These are phyloP conservation scores for Mrakia blollopis DNA, from an alignment of 768 basidiomycete species.

Conservation along the genomic window DNA sequence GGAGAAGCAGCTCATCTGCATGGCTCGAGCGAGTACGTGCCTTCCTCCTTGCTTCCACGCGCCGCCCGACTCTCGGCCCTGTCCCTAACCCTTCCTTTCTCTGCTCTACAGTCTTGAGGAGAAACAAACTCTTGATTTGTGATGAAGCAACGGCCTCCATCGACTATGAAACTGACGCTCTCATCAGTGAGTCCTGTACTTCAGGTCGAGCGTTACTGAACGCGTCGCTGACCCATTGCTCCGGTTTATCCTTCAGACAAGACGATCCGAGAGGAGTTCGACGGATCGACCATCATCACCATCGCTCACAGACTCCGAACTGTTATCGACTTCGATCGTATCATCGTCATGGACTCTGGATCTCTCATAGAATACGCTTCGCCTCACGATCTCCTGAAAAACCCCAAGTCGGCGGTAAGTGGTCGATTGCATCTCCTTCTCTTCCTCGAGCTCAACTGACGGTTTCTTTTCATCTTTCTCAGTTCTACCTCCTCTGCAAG, in stretches of 20 bases:
- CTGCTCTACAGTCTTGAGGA: constrained; percentile 55
- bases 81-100: neutral
- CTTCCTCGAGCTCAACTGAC: neutral
- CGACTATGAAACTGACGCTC: constrained; percentile 33
- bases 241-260: constrained; percentile 6
- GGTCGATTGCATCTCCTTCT: neutral
- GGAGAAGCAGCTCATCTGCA: constrained; percentile 76
- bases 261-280: constrained; percentile 35
- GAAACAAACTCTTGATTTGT: constrained; percentile 74
- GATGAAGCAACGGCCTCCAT: constrained; percentile 64
- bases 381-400: constrained; percentile 23
- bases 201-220: too few relatives aligned
- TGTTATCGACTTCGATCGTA: constrained; percentile 28
- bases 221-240: neutral
- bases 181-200: constrained; percentile 21
- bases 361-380: constrained; percentile 20
- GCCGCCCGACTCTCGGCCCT: neutral
- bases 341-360: constrained; percentile 20
- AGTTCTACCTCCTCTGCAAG: constrained; percentile 28
- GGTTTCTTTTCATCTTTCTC: neutral
- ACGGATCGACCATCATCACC: constrained; percentile 21
- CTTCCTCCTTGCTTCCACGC: too few relatives aligned
- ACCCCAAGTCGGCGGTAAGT: constrained; percentile 17
- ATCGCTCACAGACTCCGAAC: constrained; percentile 23
- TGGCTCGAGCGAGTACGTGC: constrained; percentile 62